Evolutionary conservation across 306 rosid genomes (phyloP), one percentile per base, ranked within the genome.

Genomic region (Geum urbanum): DNA sequence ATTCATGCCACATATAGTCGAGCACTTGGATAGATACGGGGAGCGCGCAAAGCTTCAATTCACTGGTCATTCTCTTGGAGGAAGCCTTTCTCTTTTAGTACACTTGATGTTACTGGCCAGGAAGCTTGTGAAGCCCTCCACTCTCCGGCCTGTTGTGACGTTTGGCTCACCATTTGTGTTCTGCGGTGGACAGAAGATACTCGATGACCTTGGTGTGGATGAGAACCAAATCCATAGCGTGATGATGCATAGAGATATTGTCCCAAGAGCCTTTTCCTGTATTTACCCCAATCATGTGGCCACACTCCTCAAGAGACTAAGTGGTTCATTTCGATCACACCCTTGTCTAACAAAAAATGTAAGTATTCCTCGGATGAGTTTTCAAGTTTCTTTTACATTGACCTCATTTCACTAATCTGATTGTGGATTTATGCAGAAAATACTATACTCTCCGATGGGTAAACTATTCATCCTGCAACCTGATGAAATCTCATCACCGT

Each of bases 211-310:
- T 71, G 91, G 88, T 54, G 16, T 94, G 76, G 91, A 87, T 40
- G 98, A 90, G 65, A 84, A 79, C 67, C 74, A 84, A 11, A 78
- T 94, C 59, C 95, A 80, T 58, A 78, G 87, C 20, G 89, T 91
- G n/a, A 80, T 88, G 83, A 87, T 91, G 98, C 98, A 94, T 35
- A 89, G 97, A 83, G 98, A 94, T 73, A 88, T 94, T 22, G 96
- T 94, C 79, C 98, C 98, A 1, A 87, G 98, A 72, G 97, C 97
- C 62, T 94, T 94, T 86, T 87, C 98, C 67, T 94, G 98, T 86
- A 86, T 83, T 72, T 94, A 90, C 55, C 98, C 98, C 1, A 75
- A 91, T 67, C 92, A 91, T 56, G 92, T 88, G 1, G 88, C 91
- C 19, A 63, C 76, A 0, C 58, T 94, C 70, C 89, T 94, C 64